Evolutionary conservation across 139 green algal genomes (phyloP).

Genomic region (Diplosphaera chodatii): DNA sequence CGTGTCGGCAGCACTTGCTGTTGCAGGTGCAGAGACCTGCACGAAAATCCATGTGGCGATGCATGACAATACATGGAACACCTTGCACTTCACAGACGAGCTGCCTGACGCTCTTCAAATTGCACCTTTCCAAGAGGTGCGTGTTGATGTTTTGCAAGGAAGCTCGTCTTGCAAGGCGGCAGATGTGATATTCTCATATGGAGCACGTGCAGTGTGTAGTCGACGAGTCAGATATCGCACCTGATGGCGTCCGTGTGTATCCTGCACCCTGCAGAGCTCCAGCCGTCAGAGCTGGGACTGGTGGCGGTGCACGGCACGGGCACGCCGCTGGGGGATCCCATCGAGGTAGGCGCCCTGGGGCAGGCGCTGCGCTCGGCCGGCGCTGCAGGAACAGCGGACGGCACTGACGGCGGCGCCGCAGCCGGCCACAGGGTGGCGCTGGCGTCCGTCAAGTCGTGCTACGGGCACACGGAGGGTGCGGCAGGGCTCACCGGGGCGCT

Average conservation of each 20-base stretch:
- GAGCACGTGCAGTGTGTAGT: no score
- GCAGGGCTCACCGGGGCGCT: slow-evolving; percentile 21
- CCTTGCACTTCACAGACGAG: no score
- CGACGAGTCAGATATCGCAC: no score
- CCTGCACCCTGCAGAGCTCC: not conserved
- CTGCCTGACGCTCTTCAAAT: no score
- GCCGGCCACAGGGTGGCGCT: slow-evolving; percentile 28
- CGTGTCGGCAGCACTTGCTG: slow-evolving; percentile 24
- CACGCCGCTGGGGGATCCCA: slow-evolving; percentile 55
- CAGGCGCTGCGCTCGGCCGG: no score
- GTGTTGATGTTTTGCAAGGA: no score
- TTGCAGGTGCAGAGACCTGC: slow-evolving; percentile 8
- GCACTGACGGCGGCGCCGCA: not conserved
- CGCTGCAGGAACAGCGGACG: not conserved
- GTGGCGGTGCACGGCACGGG: slow-evolving; percentile 41
- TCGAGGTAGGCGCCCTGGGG: slow-evolving; percentile 41
- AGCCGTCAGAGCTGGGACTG: not conserved
- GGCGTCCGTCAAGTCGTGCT: slow-evolving; percentile 52
- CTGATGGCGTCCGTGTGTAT: no score
- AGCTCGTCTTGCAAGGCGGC: no score
- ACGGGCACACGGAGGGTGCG: slow-evolving; percentile 71
- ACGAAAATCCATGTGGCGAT: no score
- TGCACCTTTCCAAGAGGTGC: no score
- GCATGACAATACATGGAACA: no score
- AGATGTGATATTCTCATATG: no score